Evolutionary conservation across 1,139 yeast species (phyloP).

Genomic region (Barnettozyma hawaiiensis): DNA sequence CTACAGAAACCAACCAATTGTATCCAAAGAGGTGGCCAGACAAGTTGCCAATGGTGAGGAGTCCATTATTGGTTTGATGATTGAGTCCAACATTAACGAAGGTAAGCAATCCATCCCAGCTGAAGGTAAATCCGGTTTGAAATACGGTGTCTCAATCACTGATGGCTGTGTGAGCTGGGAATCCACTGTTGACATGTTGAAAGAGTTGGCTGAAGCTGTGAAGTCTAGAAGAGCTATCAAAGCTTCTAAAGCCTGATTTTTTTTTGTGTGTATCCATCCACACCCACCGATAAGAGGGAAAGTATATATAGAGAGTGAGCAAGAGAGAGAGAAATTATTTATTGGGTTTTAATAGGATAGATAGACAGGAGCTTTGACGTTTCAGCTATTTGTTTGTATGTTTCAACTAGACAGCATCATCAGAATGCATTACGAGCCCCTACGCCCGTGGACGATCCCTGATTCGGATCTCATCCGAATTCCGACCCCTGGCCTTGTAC

Average conservation of each 20-base stretch:
- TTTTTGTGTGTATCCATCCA: too few species aligned
- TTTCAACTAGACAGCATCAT: too few species aligned
- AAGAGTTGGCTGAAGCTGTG: conserved; percentile 75
- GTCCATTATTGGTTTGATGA: conserved; percentile 86
- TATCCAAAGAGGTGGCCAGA: conserved; percentile 68
- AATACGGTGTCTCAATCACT: conserved; percentile 94
- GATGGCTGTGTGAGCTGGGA: conserved; percentile 97
- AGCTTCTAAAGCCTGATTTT: conserved; percentile 2
- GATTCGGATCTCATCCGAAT: not conserved
- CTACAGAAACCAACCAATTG: conserved; percentile 91
- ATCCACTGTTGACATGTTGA: conserved; percentile 74
- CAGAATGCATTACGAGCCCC: too few species aligned
- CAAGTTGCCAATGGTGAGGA: conserved; percentile 81
- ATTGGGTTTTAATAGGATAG: not conserved
- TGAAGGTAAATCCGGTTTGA: conserved; percentile 66
- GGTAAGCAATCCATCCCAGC: conserved; percentile 86
- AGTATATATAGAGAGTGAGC: too few species aligned
- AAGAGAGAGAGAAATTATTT: not conserved
- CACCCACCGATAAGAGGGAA: not conserved
- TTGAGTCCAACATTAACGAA: conserved; percentile 87
- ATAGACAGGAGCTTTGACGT: not conserved
- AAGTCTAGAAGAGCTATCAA: conserved; percentile 58
- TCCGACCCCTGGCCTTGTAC: not conserved
- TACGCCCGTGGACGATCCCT: too few species aligned
- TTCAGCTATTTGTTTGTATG: not conserved